Evolutionary conservation across 148 eudicot genomes (phyloP).

Genomic region (Spergularia marina): DNA sequence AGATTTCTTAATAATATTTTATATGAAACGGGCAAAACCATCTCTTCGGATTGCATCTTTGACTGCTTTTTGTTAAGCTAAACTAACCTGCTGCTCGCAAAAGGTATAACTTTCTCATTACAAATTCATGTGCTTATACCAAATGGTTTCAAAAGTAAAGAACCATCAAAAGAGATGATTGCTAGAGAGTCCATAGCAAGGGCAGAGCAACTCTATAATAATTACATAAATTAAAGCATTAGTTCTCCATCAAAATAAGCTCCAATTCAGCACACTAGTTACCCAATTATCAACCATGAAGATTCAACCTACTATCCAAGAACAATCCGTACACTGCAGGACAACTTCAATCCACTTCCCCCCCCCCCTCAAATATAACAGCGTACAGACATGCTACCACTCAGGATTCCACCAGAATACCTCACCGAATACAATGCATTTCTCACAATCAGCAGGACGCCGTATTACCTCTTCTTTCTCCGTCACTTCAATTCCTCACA

Average conservation of each 20-base stretch:
- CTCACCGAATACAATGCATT: not conserved
- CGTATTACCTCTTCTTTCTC: no score
- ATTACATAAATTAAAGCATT: not conserved
- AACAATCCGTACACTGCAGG: not conserved
- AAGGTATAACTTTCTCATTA: not conserved
- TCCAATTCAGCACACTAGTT: not conserved
- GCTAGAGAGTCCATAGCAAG: not conserved
- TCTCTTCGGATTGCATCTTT: not conserved
- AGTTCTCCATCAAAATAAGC: not conserved
- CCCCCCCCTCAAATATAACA: not conserved
- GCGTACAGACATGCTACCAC: no score
- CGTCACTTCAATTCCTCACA: no score
- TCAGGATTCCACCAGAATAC: not conserved
- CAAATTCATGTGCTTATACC: not conserved
- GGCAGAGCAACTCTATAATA: not conserved
- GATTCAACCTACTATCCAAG: constrained; percentile 5
- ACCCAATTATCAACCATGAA: not conserved
- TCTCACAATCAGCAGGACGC: no score
- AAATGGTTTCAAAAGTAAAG: not conserved
- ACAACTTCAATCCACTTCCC: not conserved
- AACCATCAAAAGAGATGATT: not conserved
- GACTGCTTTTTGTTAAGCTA: not conserved
- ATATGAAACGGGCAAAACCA: constrained; percentile 6
- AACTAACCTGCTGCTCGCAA: not conserved
- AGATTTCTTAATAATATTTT: not conserved